phyloP scores from a whole-genome alignment of 495 filamentous ascomycete genomes.

The Paragyromitra xinjiangensis region DNA sequence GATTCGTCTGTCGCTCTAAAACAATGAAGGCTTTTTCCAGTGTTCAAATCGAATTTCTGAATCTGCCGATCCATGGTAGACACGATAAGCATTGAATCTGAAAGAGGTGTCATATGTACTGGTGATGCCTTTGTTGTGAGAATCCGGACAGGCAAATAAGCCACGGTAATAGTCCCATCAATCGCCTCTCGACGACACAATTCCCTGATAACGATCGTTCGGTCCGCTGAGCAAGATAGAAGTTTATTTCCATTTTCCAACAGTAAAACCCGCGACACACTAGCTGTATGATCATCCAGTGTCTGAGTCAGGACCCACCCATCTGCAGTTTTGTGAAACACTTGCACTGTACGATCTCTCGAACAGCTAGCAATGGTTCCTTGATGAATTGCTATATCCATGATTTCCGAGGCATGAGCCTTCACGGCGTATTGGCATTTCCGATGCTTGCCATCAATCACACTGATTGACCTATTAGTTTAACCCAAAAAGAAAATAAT shows the following conservation, averaged over 20 bases:
- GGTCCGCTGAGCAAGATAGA: conserved; percentile 86
- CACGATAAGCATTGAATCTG: conserved; percentile 72
- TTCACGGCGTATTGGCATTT: conserved; percentile 62
- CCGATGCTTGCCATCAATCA: conserved; percentile 60
- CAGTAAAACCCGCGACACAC: conserved; percentile 71
- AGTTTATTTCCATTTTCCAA: conserved; percentile 72
- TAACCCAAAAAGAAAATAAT: background rate
- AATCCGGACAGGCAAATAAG: conserved; percentile 76
- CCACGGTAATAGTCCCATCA: conserved; percentile 59
- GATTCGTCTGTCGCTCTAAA: conserved; percentile 85
- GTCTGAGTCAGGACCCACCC: conserved; percentile 73
- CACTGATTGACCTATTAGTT: conserved; percentile 56
- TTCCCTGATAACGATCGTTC: conserved; percentile 79
- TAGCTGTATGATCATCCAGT: conserved; percentile 78
- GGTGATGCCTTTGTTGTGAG: conserved; percentile 87
- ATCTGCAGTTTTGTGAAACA: conserved; percentile 71
- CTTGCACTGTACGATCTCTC: conserved; percentile 87
- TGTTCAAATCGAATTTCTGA: conserved; percentile 75
- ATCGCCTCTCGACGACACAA: conserved; percentile 69
- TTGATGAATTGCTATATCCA: conserved; percentile 75
- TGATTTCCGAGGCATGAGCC: conserved; percentile 86
- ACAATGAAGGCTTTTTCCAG: conserved; percentile 72
- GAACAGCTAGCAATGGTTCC: conserved; percentile 79
- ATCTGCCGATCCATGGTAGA: conserved; percentile 85
- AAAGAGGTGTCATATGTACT: conserved; percentile 76